Conservation (phyloP, 2,329 filamentous ascomycete species). For the Trichoderma semiorbis region DNA sequence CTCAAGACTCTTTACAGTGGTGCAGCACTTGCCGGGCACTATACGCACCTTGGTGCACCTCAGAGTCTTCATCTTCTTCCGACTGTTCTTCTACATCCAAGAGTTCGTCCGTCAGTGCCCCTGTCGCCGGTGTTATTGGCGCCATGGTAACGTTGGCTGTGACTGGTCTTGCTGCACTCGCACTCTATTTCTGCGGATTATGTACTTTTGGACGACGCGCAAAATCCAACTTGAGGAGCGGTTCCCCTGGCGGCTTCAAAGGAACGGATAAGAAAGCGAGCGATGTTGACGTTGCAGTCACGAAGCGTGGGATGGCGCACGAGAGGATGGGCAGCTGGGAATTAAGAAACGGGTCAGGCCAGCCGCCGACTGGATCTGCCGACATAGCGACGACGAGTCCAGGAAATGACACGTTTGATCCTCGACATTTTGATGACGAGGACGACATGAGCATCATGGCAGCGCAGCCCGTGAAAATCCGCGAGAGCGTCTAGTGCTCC, state of each 20-base stretch:
- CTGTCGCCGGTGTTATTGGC: conserved; percentile 46
- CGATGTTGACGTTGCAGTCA: conserved; percentile 43
- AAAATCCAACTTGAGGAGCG: conserved; percentile 15
- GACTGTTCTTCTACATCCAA: background rate
- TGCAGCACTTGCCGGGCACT: conserved; percentile 40
- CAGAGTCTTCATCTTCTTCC: background rate
- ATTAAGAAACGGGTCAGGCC: conserved; percentile 29
- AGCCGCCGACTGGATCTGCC: conserved; percentile 19
- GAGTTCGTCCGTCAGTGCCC: conserved; percentile 30
- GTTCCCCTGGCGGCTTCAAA: conserved; percentile 40
- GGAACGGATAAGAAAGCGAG: conserved; percentile 43
- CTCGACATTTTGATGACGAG: conserved; percentile 21
- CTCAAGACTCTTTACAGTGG: conserved; percentile 38
- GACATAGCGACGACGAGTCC: conserved; percentile 27
- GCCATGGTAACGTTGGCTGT: conserved; percentile 39
- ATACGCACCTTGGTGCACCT: conserved; percentile 38
- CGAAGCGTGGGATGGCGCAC: conserved; percentile 38
- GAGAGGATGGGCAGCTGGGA: conserved; percentile 52
- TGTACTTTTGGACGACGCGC: conserved; percentile 29
- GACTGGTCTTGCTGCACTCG: conserved; percentile 32
- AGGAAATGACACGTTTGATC: conserved; percentile 1
- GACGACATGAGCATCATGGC: conserved; percentile 35
- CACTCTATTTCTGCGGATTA: conserved; percentile 33
- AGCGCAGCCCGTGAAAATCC: conserved; percentile 36
- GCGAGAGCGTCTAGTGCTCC: conserved; percentile 36